A percentile compares a stretch with the other conserved stretches of the same genome.
These are phyloP conservation scores for Thelephora terrestris DNA, from an alignment of 1,284 basidiomycete species.

Conservation along the genomic window DNA sequence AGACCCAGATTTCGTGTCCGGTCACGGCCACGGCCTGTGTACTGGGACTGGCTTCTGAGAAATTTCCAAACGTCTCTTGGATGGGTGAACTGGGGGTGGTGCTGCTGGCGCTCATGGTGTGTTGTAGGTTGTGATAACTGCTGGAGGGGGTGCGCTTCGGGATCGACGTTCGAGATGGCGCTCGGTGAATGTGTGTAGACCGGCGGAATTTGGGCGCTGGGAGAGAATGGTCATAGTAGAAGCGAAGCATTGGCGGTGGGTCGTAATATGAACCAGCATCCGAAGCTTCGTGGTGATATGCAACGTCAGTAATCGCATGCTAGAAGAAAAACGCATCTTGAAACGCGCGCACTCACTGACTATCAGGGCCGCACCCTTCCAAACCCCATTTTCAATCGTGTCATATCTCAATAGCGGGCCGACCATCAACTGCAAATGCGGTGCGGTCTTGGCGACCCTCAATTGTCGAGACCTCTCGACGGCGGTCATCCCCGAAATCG, in stretches of 20 bases:
- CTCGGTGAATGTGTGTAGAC: not conserved
- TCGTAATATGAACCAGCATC: constrained; percentile 77
- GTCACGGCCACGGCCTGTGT: constrained; percentile 22
- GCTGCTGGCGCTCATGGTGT: not conserved
- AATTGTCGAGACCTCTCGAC: constrained; percentile 53
- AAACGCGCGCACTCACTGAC: constrained; percentile 50
- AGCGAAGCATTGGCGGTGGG: constrained; percentile 64
- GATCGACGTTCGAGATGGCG: not conserved
- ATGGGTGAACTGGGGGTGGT: not conserved
- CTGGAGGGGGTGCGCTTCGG: not conserved
- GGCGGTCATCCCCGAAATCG: constrained; percentile 36
- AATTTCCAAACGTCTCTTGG: not conserved
- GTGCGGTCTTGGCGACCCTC: constrained; percentile 53
- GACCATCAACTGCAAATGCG: constrained; percentile 69
- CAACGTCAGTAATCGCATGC: not conserved
- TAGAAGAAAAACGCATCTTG: constrained; percentile 3
- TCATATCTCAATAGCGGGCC: constrained; percentile 91
- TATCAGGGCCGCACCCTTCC: constrained; percentile 81
- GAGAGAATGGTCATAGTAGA: constrained; percentile 63
- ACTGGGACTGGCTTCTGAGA: no score
- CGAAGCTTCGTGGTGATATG: constrained; percentile 35
- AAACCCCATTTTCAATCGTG: constrained; percentile 68
- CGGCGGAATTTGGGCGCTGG: not conserved
- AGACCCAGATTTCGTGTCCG: constrained; percentile 76
- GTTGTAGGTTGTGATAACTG: not conserved